Evolutionary conservation across 352 stramenopile species (phyloP).

Genomic region (Phytophthora pinifolia): DNA sequence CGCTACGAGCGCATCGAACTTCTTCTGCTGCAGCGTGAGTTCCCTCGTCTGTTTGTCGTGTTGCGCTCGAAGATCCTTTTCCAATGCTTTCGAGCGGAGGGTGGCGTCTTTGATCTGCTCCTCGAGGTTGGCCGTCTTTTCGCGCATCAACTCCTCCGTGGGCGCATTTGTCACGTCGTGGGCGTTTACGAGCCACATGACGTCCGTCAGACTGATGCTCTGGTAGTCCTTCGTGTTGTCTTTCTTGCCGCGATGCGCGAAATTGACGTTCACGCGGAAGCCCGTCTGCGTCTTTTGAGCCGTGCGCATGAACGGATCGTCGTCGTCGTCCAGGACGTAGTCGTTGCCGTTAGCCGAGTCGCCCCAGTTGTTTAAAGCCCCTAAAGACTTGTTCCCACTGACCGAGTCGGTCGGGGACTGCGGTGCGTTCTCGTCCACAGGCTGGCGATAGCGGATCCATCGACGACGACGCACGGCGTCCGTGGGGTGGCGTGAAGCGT

Average conservation of each 20-base stretch:
- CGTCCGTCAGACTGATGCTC: slow-evolving; percentile 78
- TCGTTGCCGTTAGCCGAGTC: slow-evolving; percentile 40
- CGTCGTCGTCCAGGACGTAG: slow-evolving; percentile 57
- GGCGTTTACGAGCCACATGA: slow-evolving; percentile 86
- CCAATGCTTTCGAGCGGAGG: slow-evolving; percentile 58
- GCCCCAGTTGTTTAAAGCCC: slow-evolving; percentile 54
- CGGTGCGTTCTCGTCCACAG: slow-evolving; percentile 40
- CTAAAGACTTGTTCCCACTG: slow-evolving; percentile 38
- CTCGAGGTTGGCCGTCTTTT: slow-evolving; percentile 89
- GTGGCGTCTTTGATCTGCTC: slow-evolving; percentile 88
- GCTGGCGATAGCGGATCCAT: slow-evolving; percentile 78
- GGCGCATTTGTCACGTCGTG: slow-evolving; percentile 69
- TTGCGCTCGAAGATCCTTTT: slow-evolving; percentile 70
- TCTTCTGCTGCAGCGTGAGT: slow-evolving; percentile 71
- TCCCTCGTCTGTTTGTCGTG: slow-evolving; percentile 80
- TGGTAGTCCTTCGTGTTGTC: slow-evolving; percentile 91
- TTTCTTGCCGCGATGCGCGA: slow-evolving; percentile 76
- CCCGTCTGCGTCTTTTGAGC: slow-evolving; percentile 85
- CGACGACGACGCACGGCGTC: slow-evolving; percentile 76
- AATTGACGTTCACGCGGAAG: slow-evolving; percentile 87
- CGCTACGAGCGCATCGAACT: slow-evolving; percentile 73
- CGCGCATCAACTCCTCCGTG: slow-evolving; percentile 83
- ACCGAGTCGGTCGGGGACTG: slow-evolving; percentile 54
- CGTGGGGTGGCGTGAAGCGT: slow-evolving; percentile 79
- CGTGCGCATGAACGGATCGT: slow-evolving; percentile 86